phyloP scores from a whole-genome alignment of 768 basidiomycete genomes.

The Mycena leptocephala region DNA sequence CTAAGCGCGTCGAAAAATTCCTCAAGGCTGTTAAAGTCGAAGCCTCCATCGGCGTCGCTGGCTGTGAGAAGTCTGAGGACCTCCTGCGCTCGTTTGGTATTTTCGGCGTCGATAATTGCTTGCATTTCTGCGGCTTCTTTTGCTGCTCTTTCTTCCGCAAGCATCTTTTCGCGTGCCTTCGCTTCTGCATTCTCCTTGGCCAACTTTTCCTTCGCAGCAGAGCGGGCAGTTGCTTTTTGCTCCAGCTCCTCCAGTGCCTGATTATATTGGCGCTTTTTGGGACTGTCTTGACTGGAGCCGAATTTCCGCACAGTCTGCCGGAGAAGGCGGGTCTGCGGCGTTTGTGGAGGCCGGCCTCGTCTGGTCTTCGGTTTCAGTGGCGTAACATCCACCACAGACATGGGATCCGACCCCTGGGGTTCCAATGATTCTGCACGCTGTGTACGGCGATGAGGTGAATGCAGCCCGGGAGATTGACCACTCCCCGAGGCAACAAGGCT shows the following conservation, averaged over 20 bases:
- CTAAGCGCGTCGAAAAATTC: conserved; percentile 21
- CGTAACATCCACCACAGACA: not conserved
- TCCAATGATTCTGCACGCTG: not conserved
- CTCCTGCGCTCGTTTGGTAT: conserved; percentile 3
- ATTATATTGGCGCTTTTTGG: not conserved
- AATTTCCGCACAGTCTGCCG: not conserved
- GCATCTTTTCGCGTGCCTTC: not conserved
- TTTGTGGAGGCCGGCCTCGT: not conserved
- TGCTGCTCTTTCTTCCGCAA: not conserved
- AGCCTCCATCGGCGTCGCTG: conserved; percentile 20
- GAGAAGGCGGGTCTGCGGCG: not conserved
- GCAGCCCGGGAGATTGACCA: no score
- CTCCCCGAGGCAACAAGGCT: not conserved
- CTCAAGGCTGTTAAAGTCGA: conserved; percentile 3
- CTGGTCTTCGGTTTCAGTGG: not conserved
- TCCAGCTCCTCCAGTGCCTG: not conserved
- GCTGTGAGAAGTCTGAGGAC: not conserved
- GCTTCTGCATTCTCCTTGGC: not conserved
- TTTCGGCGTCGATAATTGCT: not conserved
- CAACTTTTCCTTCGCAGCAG: not conserved
- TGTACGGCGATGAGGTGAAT: not conserved
- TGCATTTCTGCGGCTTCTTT: not conserved
- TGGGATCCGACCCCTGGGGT: not conserved
- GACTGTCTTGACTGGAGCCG: not conserved
- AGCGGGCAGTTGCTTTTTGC: not conserved